Base-by-base conservation (phyloP, 176 grass and related monocot genomes). In the Saccharum spontaneum region DNA sequence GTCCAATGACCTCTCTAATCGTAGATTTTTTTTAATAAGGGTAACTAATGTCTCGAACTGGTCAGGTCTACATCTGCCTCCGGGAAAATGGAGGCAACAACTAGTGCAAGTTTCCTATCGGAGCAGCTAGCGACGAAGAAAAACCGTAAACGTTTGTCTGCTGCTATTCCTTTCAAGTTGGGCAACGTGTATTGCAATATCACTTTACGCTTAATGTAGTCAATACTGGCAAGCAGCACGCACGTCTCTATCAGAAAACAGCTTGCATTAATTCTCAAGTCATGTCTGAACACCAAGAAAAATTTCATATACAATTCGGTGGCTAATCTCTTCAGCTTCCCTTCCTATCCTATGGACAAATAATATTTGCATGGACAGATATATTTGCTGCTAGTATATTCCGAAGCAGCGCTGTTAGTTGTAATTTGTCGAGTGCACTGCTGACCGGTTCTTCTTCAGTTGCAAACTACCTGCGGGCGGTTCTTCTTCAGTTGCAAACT, bases 101-200 rank as follows among this genome's bases (percentile, higher is more conserved):
- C 30, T 7, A 40, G 23, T 16, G 69, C n/a, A 48, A 38, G 73
- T 26, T 55, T 55, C 59, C 28, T 71, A 55, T 28, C 22, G 57
- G 44, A 30, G 6, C 78, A n/a, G 10, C 28, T 18, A 40, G 20
- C 37, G 52, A 40, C 1, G 18, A 22, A 50, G 71, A 45, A 13
- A 71, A 86, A 86, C 50, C 65, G 78, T 64, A 86, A 71, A 66
- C 20, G n/a, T 57, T 57, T 83, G 28, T 71, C 33, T 61, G 45
- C 43, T 63, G 9, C 34, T 57, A 72, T 78, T 73, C 55, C 36
- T 65, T 66, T 44, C 65, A 71, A 46, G 71, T 10, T 85, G 43
- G 12, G 37, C 38, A 81, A 64, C 71, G 79, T 83, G 57, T 7
- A 78, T 57, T 49, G 74, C 79, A 77, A 78, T 65, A 72, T 67